Evolutionary conservation across 768 basidiomycete species (phyloP), one percentile per base, ranked within the genome.

Genomic region (Leccinellum rugosiceps): DNA sequence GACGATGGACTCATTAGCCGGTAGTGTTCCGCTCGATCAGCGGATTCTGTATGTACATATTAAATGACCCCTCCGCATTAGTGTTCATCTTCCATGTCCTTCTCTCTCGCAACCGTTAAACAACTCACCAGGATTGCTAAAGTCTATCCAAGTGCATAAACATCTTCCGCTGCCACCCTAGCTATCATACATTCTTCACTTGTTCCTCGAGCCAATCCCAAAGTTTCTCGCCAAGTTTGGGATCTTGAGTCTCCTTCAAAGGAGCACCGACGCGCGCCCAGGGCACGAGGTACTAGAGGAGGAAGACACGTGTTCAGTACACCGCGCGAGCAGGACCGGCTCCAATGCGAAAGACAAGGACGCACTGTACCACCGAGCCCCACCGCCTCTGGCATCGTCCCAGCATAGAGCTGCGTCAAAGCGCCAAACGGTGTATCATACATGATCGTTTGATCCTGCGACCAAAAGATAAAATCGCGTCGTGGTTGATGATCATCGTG

Each of bases 161-260:
- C n/a, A 41, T 45, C 8, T 23, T 5, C 43, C 4, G 19, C 13
- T 44, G 43, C 45, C 15, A 9, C 3, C 1, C 13, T 41, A n/a
- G n/a, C 19, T 19, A 7, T 57, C 14, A 66, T 17, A 63, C 30
- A 19, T 58, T 60, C 38, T 68, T 67, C 23, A 78, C 70, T 58
- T 80, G 76, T 35, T 78, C 80, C 52, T 82, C 81, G 49, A 79
- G 60, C 77, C 78, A 81, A 13, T 72, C 63, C 81, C 79, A 80
- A 3, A 82, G 64, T 19, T 72, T 70, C 53, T 65, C 62, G 1
- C 73, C 74, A 11, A 74, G 63, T 41, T 67, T 59, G 31, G 68
- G 63, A 58, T 80, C 76, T 50, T 68, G 65, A 2, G 74, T 66
- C 8, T 62, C 67, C 30, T 66, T 56, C 25, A 49, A 49, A 11